Conservation (phyloP, 805 yeast species). For the Brettanomyces anomalus region DNA sequence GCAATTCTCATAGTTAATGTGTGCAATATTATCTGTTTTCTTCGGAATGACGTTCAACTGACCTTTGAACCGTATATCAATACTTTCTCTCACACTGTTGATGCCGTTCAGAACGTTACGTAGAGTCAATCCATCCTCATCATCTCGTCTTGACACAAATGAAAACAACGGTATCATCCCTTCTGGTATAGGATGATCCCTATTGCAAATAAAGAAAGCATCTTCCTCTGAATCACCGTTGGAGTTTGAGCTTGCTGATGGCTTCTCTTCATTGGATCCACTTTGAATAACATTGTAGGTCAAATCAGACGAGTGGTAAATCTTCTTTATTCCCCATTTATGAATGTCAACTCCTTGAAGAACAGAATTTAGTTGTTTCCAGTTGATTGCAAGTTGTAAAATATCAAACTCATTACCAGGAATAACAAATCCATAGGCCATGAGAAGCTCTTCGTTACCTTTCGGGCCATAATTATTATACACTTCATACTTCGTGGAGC, state of each 20-base stretch:
- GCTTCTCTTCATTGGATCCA: background rate
- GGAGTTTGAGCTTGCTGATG: conserved; percentile 2
- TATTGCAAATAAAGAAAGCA: conserved; percentile 17
- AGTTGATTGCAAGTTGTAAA: conserved; percentile 51
- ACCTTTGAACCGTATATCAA: conserved; percentile 35
- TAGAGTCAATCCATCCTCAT: conserved; percentile 38
- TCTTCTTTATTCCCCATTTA: conserved; percentile 13
- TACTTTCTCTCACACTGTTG: conserved; percentile 43
- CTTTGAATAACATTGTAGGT: conserved; percentile 16
- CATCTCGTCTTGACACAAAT: conserved; percentile 36
- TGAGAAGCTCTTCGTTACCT: conserved; percentile 71
- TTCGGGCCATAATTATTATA: conserved; percentile 84
- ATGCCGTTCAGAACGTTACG: conserved; percentile 56
- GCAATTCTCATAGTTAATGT: conserved; percentile 18
- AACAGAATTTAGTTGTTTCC: background rate
- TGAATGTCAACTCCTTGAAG: conserved; percentile 1
- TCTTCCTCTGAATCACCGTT: background rate
- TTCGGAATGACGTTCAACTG: conserved; percentile 11
- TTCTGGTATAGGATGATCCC: conserved; percentile 29
- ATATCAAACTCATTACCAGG: conserved; percentile 49
- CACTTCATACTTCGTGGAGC: conserved; percentile 36
- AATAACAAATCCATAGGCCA: conserved; percentile 75
- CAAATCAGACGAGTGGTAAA: conserved; percentile 22
- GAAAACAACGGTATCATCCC: conserved; percentile 45
- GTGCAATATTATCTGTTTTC: conserved; percentile 2